Evolutionary conservation across 1,284 basidiomycete species (phyloP).

Genomic region (Sanghuangporus sanghuang): DNA sequence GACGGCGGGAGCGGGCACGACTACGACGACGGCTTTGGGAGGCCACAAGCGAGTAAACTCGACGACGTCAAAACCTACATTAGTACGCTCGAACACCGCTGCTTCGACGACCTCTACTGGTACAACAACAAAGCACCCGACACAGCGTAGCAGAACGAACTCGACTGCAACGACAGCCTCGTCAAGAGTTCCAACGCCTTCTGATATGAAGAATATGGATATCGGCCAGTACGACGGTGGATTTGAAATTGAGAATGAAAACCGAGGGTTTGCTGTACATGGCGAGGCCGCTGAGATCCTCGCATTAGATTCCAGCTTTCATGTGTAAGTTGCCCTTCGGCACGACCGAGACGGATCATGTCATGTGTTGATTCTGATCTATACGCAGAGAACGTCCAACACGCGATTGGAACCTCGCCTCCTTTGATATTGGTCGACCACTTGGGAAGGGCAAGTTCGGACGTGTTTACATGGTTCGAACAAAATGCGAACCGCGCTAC

Average conservation of each 20-base stretch:
- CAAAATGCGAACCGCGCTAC: constrained; percentile 82
- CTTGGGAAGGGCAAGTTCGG: constrained; percentile 99
- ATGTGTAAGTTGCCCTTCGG: constrained; percentile 45
- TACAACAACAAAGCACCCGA: background rate
- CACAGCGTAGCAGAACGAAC: constrained; percentile 5
- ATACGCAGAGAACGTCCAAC: constrained; percentile 50
- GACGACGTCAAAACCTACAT: background rate
- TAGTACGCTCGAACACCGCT: background rate
- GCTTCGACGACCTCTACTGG: background rate
- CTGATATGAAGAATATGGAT: constrained; percentile 32
- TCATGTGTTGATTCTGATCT: background rate
- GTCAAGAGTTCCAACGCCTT: background rate
- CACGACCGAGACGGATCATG: background rate
- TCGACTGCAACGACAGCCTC: constrained; percentile 6
- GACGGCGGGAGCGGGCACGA: background rate
- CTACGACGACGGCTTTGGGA: background rate
- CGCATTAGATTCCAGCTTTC: constrained; percentile 72
- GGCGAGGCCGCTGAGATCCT: constrained; percentile 73
- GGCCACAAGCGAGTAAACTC: constrained; percentile 9
- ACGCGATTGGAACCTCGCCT: constrained; percentile 78
- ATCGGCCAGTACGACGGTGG: constrained; percentile 87
- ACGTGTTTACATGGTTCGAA: constrained; percentile 97
- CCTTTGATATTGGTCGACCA: constrained; percentile 93
- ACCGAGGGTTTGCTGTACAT: constrained; percentile 52
- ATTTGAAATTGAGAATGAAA: constrained; percentile 74